These are phyloP conservation scores for Debaryomyces fabryi DNA, from an alignment of 1,139 yeast genomes.

Conservation along the genomic window DNA sequence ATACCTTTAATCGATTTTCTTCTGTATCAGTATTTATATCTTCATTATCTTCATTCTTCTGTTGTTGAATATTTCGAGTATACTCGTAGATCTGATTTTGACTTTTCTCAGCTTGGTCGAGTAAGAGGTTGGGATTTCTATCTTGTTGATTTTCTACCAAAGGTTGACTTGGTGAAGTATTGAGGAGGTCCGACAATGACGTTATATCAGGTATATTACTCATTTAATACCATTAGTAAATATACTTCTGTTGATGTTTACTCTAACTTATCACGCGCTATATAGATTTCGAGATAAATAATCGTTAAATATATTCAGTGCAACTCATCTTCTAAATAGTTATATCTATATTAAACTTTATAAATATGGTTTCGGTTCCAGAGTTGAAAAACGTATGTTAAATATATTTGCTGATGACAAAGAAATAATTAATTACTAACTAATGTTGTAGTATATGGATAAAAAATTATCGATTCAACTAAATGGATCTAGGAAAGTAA, in stretches of 20 bases:
- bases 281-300: not conserved
- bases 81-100: slow-evolving; percentile 4
- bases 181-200: slow-evolving; percentile 29
- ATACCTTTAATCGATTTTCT: not conserved
- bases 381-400: slow-evolving; percentile 53
- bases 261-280: slow-evolving; percentile 7
- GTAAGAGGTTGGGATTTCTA: not conserved
- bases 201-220: slow-evolving; percentile 31
- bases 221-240: slow-evolving; percentile 16
- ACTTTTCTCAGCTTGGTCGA: not conserved
- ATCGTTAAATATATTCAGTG: not conserved
- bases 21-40: not conserved
- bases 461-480: slow-evolving; percentile 70
- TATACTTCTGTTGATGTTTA: slow-evolving; percentile 1
- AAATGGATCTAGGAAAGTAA: slow-evolving; percentile 72
- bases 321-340: not conserved
- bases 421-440: slow-evolving; percentile 22
- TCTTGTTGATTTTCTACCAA: slow-evolving; percentile 5
- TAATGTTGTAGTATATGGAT: slow-evolving; percentile 63
- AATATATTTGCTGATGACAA: not conserved
- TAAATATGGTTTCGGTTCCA: slow-evolving; percentile 62
- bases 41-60: not conserved
- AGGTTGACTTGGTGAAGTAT: slow-evolving; percentile 24
- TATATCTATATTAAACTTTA: not conserved
- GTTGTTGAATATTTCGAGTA: slow-evolving; percentile 10